Conservation (phyloP, 345 rosid species). For the Corchorus olitorius region DNA sequence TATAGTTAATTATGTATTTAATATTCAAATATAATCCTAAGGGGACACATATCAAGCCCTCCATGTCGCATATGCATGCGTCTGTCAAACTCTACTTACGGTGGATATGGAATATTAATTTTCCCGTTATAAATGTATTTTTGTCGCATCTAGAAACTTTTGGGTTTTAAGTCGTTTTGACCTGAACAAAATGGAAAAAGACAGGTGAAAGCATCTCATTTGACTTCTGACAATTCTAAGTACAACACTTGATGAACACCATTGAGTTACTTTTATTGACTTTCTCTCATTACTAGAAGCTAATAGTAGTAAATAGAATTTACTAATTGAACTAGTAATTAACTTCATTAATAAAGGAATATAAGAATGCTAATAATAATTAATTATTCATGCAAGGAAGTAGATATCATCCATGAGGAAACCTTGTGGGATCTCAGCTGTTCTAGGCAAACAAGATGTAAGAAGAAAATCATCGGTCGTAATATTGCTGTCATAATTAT, state of each 20-base stretch:
- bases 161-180: not conserved
- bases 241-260: not conserved
- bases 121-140: too few relatives aligned
- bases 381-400: not conserved
- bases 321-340: not conserved
- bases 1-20: too few relatives aligned
- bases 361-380: not conserved
- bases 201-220: not conserved
- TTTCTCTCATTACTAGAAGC: not conserved
- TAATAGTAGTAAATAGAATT: not conserved
- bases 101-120: too few relatives aligned
- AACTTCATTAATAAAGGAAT: not conserved
- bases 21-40: too few relatives aligned
- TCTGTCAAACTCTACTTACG: too few relatives aligned
- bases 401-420: constrained; percentile 11
- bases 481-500: not conserved
- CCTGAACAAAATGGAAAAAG: not conserved
- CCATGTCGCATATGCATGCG: too few relatives aligned
- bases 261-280: constrained; percentile 4
- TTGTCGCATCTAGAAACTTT: too few relatives aligned
- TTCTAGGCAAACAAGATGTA: constrained; percentile 1
- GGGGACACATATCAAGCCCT: too few relatives aligned
- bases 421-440: not conserved
- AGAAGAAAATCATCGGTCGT: constrained; percentile 8
- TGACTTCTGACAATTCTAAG: not conserved